phyloP scores from a whole-genome alignment of 1,284 basidiomycete species.

The Cutaneotrichosporon cyanovorans region DNA sequence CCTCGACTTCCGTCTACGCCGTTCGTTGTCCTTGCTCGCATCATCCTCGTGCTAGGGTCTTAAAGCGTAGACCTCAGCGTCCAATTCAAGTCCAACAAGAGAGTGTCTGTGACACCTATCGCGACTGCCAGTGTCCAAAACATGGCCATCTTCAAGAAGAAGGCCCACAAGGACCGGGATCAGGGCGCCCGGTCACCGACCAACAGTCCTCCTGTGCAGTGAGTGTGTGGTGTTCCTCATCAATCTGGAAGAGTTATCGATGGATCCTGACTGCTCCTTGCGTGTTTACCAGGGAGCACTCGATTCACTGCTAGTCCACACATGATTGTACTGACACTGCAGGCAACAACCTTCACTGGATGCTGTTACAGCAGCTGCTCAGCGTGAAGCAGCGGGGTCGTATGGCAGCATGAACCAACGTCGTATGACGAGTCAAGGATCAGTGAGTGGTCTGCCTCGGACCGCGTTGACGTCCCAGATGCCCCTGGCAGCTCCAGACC shows the following conservation, averaged over 20 bases:
- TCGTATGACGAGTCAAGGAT: conserved; percentile 7
- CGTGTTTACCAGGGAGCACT: too few species aligned
- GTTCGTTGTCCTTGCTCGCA: neutral
- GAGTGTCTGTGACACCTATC: too few species aligned
- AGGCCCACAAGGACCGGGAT: conserved; percentile 16
- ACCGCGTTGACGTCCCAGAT: neutral
- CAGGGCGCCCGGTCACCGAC: conserved; percentile 18
- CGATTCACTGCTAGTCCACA: too few species aligned
- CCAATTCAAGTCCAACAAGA: conserved; percentile 1
- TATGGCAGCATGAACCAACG: conserved; percentile 6
- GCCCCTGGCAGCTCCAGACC: conserved; percentile 1
- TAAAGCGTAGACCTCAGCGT: neutral
- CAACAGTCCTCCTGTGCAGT: conserved; percentile 13
- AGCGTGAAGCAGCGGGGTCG: conserved; percentile 14
- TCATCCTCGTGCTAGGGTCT: neutral
- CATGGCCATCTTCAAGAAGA: conserved; percentile 25
- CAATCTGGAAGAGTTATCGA: too few species aligned
- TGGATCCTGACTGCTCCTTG: too few species aligned
- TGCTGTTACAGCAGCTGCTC: neutral
- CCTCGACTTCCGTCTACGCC: neutral
- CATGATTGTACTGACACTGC: conserved; percentile 2
- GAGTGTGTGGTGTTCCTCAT: conserved; percentile 1
- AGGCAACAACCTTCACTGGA: conserved; percentile 6
- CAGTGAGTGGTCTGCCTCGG: too few species aligned
- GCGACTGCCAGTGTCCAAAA: neutral